Percentiles rank a stretch among this genome's conserved stretches.
phyloP scores from a whole-genome alignment of 164 flowering plant genomes.

The Protea cynaroides region DNA sequence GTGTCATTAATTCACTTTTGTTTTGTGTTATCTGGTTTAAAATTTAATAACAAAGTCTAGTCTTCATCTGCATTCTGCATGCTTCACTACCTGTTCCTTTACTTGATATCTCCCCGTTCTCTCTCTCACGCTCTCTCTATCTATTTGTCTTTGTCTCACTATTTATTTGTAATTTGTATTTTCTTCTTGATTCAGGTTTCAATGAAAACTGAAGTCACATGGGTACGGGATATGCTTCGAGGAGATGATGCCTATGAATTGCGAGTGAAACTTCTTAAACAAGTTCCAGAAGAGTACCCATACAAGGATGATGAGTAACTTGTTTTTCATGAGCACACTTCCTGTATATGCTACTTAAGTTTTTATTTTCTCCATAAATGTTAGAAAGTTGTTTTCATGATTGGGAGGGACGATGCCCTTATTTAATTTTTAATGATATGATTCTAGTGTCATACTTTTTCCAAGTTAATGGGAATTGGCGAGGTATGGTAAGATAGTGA shows the following conservation, averaged over 20 bases:
- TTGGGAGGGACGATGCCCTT: too few species aligned
- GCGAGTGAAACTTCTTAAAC: conserved; percentile 89
- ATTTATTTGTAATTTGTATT: neutral
- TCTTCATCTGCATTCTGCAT: too few species aligned
- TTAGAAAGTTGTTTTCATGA: too few species aligned
- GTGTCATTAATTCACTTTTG: too few species aligned
- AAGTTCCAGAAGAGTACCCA: conserved; percentile 95
- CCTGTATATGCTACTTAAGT: conserved; percentile 4
- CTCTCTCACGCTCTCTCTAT: neutral
- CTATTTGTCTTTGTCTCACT: neutral
- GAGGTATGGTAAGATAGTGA: too few species aligned
- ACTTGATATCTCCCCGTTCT: neutral
- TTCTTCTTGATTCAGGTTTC: conserved; percentile 58
- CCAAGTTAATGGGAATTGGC: too few species aligned
- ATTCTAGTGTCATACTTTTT: too few species aligned
- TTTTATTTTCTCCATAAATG: neutral
- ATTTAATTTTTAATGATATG: too few species aligned
- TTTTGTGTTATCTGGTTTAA: too few species aligned
- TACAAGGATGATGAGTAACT: conserved; percentile 94
- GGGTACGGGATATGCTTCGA: conserved; percentile 89
- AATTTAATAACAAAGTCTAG: too few species aligned
- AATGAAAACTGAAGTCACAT: conserved; percentile 94
- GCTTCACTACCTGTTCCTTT: too few species aligned
- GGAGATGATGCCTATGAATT: conserved; percentile 93
- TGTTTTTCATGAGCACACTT: conserved; percentile 1